phyloP scores from a whole-genome alignment of 495 filamentous ascomycete genomes.

The Staphylotrichum longicolle region DNA sequence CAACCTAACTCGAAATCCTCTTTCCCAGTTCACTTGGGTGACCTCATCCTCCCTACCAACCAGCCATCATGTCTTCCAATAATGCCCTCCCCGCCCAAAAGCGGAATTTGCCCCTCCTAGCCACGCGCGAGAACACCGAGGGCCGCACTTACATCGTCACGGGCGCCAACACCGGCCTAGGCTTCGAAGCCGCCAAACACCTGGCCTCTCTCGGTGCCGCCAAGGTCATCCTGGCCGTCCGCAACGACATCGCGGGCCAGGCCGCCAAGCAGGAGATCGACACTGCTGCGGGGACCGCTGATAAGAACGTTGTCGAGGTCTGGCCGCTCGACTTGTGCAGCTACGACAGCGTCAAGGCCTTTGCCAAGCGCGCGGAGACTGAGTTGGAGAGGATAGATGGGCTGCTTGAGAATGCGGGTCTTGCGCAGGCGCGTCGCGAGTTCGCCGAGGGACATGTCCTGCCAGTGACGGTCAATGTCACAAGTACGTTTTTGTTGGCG shows the following conservation, averaged over 20 bases:
- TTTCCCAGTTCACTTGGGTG: no score
- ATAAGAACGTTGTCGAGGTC: constrained; percentile 48
- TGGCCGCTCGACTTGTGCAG: constrained; percentile 49
- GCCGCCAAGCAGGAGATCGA: constrained; percentile 46
- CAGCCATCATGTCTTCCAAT: no score
- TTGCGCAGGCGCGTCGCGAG: constrained; percentile 30
- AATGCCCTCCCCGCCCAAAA: no score
- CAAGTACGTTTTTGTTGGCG: constrained; percentile 50
- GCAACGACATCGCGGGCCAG: constrained; percentile 41
- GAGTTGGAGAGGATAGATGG: constrained; percentile 40
- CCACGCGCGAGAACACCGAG: no score
- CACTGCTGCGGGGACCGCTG: constrained; percentile 23
- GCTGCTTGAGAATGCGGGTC: constrained; percentile 44
- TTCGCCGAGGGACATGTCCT: constrained; percentile 24
- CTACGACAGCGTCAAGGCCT: constrained; percentile 41
- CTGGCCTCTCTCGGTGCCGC: constrained; percentile 42
- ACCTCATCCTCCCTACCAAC: no score
- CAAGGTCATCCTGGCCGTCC: constrained; percentile 51
- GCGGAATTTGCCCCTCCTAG: no score
- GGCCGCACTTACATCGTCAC: constrained; percentile 52
- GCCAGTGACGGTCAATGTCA: constrained; percentile 46
- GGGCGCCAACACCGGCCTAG: constrained; percentile 53
- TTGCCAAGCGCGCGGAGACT: constrained; percentile 31
- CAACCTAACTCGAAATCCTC: no score
- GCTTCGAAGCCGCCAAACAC: constrained; percentile 51